Conservation (phyloP, 2,329 filamentous ascomycete species). For the Fusarium chlamydosporum region DNA sequence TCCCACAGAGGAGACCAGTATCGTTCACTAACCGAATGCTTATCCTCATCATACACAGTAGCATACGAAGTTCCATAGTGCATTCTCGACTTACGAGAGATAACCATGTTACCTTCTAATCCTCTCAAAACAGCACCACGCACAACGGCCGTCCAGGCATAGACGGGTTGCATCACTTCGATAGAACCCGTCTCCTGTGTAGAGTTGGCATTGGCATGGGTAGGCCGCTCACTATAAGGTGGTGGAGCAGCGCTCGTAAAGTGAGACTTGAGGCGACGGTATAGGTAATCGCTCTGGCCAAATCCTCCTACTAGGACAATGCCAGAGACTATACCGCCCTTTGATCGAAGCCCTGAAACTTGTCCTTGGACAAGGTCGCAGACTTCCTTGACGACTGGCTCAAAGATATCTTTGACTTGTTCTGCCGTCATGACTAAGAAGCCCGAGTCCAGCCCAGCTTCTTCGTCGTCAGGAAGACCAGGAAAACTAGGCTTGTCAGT, state of each 20-base stretch:
- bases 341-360: conserved; percentile 72
- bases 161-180: conserved; percentile 85
- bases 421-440: conserved; percentile 80
- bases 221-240: conserved; percentile 78
- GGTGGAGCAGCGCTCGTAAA: conserved; percentile 73
- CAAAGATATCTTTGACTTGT: conserved; percentile 80
- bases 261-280: conserved; percentile 77
- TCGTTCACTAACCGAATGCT: conserved; percentile 78
- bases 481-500: conserved; percentile 68
- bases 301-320: conserved; percentile 87
- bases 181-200: conserved; percentile 70
- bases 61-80: conserved; percentile 87
- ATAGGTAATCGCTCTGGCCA: conserved; percentile 83
- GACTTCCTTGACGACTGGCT: conserved; percentile 80
- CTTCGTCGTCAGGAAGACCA: conserved; percentile 81
- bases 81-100: conserved; percentile 79
- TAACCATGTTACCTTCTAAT: conserved; percentile 83
- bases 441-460: conserved; percentile 79
- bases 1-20: conserved; percentile 88
- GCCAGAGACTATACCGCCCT: conserved; percentile 75
- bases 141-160: conserved; percentile 86
- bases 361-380: conserved; percentile 78
- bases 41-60: conserved; percentile 82
- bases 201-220: conserved; percentile 68
- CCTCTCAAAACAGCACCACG: conserved; percentile 81